Percentiles rank a stretch among this genome's conserved stretches.
phyloP scores from a whole-genome alignment of 2,329 filamentous ascomycete species.

The Fusarium multiceps region DNA sequence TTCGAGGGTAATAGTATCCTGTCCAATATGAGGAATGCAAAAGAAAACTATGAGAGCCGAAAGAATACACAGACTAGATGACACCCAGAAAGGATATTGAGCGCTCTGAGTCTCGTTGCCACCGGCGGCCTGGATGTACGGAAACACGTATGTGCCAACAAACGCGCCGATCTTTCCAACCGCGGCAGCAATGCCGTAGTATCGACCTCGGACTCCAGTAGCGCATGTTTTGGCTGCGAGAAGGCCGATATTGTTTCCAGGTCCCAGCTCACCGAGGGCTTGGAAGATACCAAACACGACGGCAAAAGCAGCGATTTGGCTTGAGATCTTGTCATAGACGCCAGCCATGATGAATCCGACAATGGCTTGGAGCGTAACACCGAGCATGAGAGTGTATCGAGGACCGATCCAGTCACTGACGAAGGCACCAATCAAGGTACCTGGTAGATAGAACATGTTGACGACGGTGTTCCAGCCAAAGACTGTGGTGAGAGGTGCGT shows the following conservation, averaged over 20 bases:
- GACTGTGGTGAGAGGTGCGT: slow-evolving; percentile 74
- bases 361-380: slow-evolving; percentile 77
- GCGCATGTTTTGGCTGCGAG: slow-evolving; percentile 88
- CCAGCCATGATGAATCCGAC: slow-evolving; percentile 92
- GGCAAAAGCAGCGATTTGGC: slow-evolving; percentile 55
- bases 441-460: slow-evolving; percentile 90
- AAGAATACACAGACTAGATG: slow-evolving; percentile 79
- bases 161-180: slow-evolving; percentile 85
- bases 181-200: slow-evolving; percentile 78
- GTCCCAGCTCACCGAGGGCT: slow-evolving; percentile 68
- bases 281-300: slow-evolving; percentile 55
- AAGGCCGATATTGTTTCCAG: slow-evolving; percentile 91
- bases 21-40: slow-evolving; percentile 79
- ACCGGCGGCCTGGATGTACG: slow-evolving; percentile 74
- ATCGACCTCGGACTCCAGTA: slow-evolving; percentile 83
- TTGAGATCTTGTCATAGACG: slow-evolving; percentile 76
- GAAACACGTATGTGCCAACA: slow-evolving; percentile 85
- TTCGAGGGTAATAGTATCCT: slow-evolving; percentile 85
- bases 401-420: slow-evolving; percentile 84
- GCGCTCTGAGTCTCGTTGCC: slow-evolving; percentile 67
- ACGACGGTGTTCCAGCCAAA: slow-evolving; percentile 92
- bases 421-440: slow-evolving; percentile 80
- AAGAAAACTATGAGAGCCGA: slow-evolving; percentile 70
- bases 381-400: slow-evolving; percentile 76
- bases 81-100: slow-evolving; percentile 93